phyloP scores from a whole-genome alignment of 176 grass and related monocot species.

The Rhynchospora breviuscula region DNA sequence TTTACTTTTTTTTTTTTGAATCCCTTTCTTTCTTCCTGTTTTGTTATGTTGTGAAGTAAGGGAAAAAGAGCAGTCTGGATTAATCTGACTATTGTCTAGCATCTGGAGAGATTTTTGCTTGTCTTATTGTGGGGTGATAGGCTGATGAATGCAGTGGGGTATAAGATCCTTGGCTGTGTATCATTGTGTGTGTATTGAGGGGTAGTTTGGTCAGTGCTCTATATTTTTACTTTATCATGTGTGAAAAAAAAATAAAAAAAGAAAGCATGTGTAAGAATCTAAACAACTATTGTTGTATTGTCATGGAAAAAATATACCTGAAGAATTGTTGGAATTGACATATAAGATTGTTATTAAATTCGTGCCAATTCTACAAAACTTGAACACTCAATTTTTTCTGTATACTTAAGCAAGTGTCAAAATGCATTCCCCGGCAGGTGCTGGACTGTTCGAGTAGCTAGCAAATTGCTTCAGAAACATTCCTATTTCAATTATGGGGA shows the following conservation, averaged over 20 bases:
- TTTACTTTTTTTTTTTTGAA: constrained; percentile 8
- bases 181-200: background rate
- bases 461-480: background rate
- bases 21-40: constrained; percentile 18
- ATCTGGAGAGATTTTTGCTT: background rate
- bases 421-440: background rate
- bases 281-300: constrained; percentile 6
- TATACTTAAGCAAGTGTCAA: background rate
- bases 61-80: background rate
- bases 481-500: background rate
- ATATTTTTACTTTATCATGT: constrained; percentile 5
- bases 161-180: background rate
- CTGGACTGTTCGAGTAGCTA: background rate
- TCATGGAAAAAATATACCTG: constrained; percentile 18
- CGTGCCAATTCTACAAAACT: background rate
- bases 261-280: constrained; percentile 14
- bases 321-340: constrained; percentile 20
- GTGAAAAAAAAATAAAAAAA: background rate
- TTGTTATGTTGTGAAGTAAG: constrained; percentile 12
- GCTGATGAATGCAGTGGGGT: background rate
- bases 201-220: constrained; percentile 14
- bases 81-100: constrained; percentile 4
- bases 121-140: background rate
- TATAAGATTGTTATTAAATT: constrained; percentile 9
- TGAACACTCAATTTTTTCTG: background rate